phyloP scores from a whole-genome alignment of 1,284 basidiomycete genomes.

The Irpex sp. region DNA sequence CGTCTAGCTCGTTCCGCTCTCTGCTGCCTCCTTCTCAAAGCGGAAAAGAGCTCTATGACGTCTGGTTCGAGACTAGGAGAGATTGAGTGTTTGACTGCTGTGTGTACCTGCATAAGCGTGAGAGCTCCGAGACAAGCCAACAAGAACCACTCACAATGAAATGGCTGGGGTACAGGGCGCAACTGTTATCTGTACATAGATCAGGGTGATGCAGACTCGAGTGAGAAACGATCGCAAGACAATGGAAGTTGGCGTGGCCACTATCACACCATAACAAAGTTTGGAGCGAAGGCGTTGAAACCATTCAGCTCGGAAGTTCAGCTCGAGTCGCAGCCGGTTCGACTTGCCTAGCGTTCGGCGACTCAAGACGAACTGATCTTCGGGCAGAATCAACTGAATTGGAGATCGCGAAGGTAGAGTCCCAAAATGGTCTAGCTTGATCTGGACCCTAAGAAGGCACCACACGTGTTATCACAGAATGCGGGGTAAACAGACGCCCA shows the following conservation, averaged over 20 bases:
- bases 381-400: background rate
- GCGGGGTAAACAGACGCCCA: conserved; percentile 6
- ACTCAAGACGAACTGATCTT: background rate
- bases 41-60: too few relatives aligned
- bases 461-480: conserved; percentile 7
- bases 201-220: background rate
- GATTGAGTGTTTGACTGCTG: background rate
- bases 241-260: background rate
- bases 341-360: background rate
- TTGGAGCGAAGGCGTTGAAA: background rate
- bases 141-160: background rate
- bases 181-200: background rate
- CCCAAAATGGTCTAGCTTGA: background rate
- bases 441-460: conserved; percentile 1
- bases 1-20: too few relatives aligned
- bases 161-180: background rate
- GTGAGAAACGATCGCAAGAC: background rate
- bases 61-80: too few relatives aligned
- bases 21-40: too few relatives aligned
- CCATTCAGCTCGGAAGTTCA: background rate
- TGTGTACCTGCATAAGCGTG: background rate
- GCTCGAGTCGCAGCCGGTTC: background rate
- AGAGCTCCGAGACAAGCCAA: background rate
- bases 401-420: background rate
- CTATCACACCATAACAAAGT: background rate